A percentile compares a stretch with the other conserved stretches of the same genome.
These are phyloP conservation scores for Penicillium freii DNA, from an alignment of 2,329 filamentous ascomycete species.

Conservation along the genomic window DNA sequence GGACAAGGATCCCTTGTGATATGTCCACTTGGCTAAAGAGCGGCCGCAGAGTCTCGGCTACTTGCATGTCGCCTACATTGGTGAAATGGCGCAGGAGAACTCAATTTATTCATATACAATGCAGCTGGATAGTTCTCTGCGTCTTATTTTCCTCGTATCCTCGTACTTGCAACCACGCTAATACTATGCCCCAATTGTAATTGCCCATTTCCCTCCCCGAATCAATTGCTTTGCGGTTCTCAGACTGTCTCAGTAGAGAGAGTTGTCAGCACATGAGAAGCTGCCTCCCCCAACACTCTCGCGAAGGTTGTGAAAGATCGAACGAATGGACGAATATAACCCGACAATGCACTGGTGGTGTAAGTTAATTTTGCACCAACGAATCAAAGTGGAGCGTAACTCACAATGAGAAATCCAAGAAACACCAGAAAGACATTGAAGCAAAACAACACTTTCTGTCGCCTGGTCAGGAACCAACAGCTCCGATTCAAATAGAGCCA, in stretches of 20 bases:
- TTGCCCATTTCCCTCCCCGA: neutral
- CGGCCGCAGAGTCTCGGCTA: neutral
- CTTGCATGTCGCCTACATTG: neutral
- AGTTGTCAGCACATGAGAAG: slow-evolving; percentile 25
- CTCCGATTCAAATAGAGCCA: slow-evolving; percentile 30
- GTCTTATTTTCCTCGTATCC: neutral
- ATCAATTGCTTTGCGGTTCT: neutral
- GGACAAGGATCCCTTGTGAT: neutral
- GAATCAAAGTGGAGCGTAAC: neutral
- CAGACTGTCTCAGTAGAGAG: slow-evolving; percentile 3
- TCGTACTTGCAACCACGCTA: neutral
- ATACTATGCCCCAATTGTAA: neutral
- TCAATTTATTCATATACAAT: slow-evolving; percentile 4
- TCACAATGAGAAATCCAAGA: slow-evolving; percentile 16
- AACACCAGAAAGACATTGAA: slow-evolving; percentile 16
- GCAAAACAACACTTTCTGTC: slow-evolving; percentile 19
- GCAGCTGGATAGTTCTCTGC: neutral
- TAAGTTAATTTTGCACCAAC: neutral
- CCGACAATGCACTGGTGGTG: slow-evolving; percentile 25
- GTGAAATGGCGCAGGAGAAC: neutral
- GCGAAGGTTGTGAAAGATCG: slow-evolving; percentile 18
- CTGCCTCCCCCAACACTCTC: slow-evolving; percentile 14
- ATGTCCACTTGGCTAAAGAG: neutral
- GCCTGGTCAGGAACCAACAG: slow-evolving; percentile 21
- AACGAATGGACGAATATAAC: slow-evolving; percentile 26